Evolutionary conservation across 306 rosid species (phyloP).

Genomic region (Acmispon strigosus): DNA sequence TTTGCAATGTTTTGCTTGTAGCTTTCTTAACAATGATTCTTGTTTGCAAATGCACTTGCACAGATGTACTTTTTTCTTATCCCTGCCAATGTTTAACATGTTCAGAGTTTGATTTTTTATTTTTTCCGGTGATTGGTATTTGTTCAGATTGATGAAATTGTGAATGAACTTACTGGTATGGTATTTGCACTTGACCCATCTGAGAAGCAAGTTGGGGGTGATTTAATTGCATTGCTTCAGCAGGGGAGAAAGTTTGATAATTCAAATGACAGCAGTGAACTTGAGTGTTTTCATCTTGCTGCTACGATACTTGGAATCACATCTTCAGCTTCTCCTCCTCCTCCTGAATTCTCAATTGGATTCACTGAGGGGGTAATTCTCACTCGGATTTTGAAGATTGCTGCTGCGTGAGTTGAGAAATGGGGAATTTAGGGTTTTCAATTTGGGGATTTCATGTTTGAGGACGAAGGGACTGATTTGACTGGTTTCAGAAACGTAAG

Average conservation of each 20-base stretch:
- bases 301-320: slow-evolving; percentile 84
- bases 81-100: not conserved
- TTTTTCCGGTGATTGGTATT: not conserved
- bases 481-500: too few relatives aligned
- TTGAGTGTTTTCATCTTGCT: slow-evolving; percentile 91
- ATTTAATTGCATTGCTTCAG: slow-evolving; percentile 73
- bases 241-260: slow-evolving; percentile 74
- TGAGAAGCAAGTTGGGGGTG: slow-evolving; percentile 90
- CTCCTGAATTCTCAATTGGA: too few relatives aligned
- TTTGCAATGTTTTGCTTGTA: not conserved
- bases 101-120: slow-evolving; percentile 12
- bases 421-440: too few relatives aligned
- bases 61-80: not conserved
- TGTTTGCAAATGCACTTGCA: not conserved
- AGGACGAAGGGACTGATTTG: too few relatives aligned
- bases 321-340: too few relatives aligned
- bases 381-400: too few relatives aligned
- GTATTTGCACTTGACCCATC: slow-evolving; percentile 63
- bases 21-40: not conserved
- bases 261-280: slow-evolving; percentile 63
- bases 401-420: too few relatives aligned
- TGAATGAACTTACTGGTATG: slow-evolving; percentile 53
- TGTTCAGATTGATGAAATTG: slow-evolving; percentile 68
- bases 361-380: too few relatives aligned
- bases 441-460: too few relatives aligned